These are phyloP conservation scores for Ascochyta clinopodiicola DNA, from an alignment of 2,329 filamentous ascomycete species.

Conservation along the genomic window DNA sequence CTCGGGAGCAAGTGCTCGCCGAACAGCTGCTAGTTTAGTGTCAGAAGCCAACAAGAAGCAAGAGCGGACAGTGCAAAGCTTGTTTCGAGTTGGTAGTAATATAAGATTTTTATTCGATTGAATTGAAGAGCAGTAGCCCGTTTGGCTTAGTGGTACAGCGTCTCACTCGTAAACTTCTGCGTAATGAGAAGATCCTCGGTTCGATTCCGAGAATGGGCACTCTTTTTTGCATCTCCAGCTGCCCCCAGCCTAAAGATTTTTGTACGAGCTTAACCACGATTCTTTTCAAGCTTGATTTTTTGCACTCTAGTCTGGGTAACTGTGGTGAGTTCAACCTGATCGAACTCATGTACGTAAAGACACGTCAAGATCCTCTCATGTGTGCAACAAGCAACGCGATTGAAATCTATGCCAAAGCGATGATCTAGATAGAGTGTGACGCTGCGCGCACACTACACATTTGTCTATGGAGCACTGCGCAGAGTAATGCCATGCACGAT, in stretches of 20 bases:
- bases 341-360: no score
- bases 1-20: not conserved
- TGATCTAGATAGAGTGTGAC: not conserved
- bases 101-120: no score
- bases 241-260: no score
- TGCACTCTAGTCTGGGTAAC: no score
- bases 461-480: not conserved
- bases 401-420: not conserved
- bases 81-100: no score
- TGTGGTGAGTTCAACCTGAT: no score
- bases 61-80: not conserved
- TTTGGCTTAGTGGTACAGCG: conserved; percentile 25
- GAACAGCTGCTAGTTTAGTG: no score
- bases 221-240: not conserved
- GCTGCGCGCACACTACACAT: not conserved
- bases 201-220: conserved; percentile 24
- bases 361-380: no score
- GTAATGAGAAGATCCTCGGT: conserved; percentile 24
- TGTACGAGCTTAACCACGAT: no score
- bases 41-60: no score
- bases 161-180: conserved; percentile 17
- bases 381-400: no score
- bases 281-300: no score
- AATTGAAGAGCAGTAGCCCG: conserved; percentile 8
- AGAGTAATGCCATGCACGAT: not conserved